phyloP scores from a whole-genome alignment of 2,329 filamentous ascomycete genomes.

The Zasmidium cellare region DNA sequence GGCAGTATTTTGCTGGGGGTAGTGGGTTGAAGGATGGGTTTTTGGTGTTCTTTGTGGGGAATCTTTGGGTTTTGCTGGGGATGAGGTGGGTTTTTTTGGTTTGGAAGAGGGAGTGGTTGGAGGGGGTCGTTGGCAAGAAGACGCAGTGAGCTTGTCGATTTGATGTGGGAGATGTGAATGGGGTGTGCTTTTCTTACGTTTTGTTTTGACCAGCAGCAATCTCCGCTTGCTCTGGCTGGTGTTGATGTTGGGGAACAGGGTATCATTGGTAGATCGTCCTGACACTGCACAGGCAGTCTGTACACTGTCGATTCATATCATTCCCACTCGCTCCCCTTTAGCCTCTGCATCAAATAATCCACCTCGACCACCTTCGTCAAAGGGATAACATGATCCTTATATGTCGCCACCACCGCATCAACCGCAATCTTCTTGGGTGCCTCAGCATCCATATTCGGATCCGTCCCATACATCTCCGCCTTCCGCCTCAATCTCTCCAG shows the following conservation, averaged over 20 bases:
- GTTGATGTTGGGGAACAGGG: not conserved
- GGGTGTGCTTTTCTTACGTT: no score
- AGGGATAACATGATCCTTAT: constrained; percentile 89
- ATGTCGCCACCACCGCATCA: constrained; percentile 87
- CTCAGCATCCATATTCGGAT: constrained; percentile 65
- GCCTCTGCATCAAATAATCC: constrained; percentile 93
- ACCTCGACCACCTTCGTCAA: constrained; percentile 98
- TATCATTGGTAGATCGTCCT: not conserved
- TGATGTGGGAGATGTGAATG: not conserved
- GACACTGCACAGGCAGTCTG: no score
- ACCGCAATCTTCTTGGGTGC: constrained; percentile 77
- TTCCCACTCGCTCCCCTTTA: constrained; percentile 59
- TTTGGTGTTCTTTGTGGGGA: constrained; percentile 2
- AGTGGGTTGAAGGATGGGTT: constrained; percentile 7
- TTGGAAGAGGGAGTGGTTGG: constrained; percentile 11
- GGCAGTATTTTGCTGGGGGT: constrained; percentile 2
- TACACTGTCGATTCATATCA: constrained; percentile 19
- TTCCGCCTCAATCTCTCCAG: constrained; percentile 83
- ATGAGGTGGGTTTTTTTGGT: constrained; percentile 10
- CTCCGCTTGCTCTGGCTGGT: no score
- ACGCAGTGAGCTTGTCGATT: not conserved
- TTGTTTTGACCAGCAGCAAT: no score
- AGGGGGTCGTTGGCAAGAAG: not conserved
- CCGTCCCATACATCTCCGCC: constrained; percentile 88
- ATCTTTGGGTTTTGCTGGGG: constrained; percentile 7